Evolutionary conservation across 352 stramenopile species (phyloP).

Genomic region (Phytophthora melonis): DNA sequence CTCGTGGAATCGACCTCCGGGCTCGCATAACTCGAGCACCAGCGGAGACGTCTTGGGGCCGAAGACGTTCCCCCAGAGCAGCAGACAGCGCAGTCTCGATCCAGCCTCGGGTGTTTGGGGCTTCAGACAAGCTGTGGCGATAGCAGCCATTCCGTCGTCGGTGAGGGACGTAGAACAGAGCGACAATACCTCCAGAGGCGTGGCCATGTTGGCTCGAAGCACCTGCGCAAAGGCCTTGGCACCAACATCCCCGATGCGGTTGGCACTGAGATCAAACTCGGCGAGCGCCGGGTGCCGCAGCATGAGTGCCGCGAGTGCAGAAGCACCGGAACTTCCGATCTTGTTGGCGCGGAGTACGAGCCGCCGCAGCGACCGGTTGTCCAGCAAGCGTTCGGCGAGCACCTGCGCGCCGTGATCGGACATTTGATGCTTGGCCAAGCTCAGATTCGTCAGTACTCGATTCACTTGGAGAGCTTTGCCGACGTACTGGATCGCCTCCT

Average conservation of each 20-base stretch:
- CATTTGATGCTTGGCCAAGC: slow-evolving; percentile 77
- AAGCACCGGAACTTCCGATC: slow-evolving; percentile 69
- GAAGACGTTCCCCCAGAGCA: slow-evolving; percentile 83
- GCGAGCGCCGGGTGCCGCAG: slow-evolving; percentile 55
- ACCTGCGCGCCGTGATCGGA: slow-evolving; percentile 75
- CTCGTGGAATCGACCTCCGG: slow-evolving; percentile 46
- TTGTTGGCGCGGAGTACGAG: slow-evolving; percentile 71
- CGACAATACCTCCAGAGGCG: slow-evolving; percentile 52
- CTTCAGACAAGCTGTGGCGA: slow-evolving; percentile 54
- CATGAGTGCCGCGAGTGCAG: slow-evolving; percentile 64
- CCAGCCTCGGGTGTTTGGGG: slow-evolving; percentile 36
- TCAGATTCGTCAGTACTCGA: slow-evolving; percentile 58
- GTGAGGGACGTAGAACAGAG: slow-evolving; percentile 72
- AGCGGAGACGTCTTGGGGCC: slow-evolving; percentile 41
- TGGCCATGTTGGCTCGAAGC: slow-evolving; percentile 47
- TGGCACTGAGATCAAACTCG: slow-evolving; percentile 72
- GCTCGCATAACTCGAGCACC: slow-evolving; percentile 53
- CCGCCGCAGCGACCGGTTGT: slow-evolving; percentile 67
- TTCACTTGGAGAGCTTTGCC: slow-evolving; percentile 86
- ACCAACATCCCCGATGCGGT: slow-evolving; percentile 68
- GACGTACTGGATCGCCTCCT: slow-evolving; percentile 76
- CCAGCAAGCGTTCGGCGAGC: slow-evolving; percentile 71
- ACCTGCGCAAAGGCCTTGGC: slow-evolving; percentile 66
- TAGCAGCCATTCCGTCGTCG: slow-evolving; percentile 52
- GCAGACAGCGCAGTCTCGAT: slow-evolving; percentile 47